Evolutionary conservation across 345 rosid species (phyloP).

Genomic region (Chamaenerion angustifolium): DNA sequence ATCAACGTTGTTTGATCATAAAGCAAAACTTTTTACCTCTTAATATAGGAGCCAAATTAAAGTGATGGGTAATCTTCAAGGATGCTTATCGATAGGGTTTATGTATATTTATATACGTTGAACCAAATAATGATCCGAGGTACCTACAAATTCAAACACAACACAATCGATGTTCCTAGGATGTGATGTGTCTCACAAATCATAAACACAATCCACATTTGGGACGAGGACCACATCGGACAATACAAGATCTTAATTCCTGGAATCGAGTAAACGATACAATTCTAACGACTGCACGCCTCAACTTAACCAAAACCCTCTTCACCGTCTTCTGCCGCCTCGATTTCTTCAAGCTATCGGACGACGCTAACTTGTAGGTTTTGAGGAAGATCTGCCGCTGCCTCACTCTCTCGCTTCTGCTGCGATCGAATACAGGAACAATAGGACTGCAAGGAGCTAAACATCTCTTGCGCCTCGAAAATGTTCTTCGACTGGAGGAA

Average conservation of each 20-base stretch:
- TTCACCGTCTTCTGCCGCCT: conserved; percentile 10
- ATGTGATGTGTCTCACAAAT: too few relatives aligned
- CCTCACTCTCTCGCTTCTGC: conserved; percentile 25
- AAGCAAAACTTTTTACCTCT: too few relatives aligned
- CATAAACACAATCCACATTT: too few relatives aligned
- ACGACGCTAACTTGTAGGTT: conserved; percentile 26
- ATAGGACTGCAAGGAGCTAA: background rate
- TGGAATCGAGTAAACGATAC: conserved; percentile 14
- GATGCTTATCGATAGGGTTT: too few relatives aligned
- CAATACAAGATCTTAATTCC: conserved; percentile 13
- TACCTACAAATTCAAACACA: too few relatives aligned
- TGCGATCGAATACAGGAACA: conserved; percentile 13
- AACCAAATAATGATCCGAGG: too few relatives aligned
- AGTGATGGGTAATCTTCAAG: too few relatives aligned
- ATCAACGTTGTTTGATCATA: too few relatives aligned
- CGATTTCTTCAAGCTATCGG: conserved; percentile 10
- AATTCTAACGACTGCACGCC: conserved; percentile 15
- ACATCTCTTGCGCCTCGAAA: conserved; percentile 11
- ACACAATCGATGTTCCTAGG: too few relatives aligned
- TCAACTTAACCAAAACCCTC: conserved; percentile 25
- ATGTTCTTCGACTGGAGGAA: conserved; percentile 5
- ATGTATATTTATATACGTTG: too few relatives aligned
- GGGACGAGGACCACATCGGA: too few relatives aligned
- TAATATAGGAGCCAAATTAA: too few relatives aligned
- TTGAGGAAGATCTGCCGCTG: conserved; percentile 34